phyloP scores from a whole-genome alignment of 257 asterid genomes.

The Primulina eburnea region DNA sequence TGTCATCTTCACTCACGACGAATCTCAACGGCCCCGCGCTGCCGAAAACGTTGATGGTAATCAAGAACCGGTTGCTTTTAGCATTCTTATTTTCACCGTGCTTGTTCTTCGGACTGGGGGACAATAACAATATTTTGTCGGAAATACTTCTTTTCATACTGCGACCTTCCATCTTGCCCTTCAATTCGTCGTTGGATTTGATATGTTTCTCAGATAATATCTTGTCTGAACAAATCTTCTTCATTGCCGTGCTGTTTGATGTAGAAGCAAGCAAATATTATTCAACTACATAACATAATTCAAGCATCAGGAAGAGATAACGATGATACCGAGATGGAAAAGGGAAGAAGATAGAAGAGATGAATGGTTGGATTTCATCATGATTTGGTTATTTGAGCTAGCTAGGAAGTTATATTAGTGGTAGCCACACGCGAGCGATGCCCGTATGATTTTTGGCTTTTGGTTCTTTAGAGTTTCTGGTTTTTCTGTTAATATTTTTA shows the following conservation, averaged over 20 bases:
- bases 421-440: too few species aligned
- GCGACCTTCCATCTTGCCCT: neutral
- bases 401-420: too few species aligned
- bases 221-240: neutral
- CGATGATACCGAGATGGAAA: too few species aligned
- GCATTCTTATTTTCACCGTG: neutral
- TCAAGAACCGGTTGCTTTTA: conserved; percentile 27
- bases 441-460: too few species aligned
- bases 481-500: too few species aligned
- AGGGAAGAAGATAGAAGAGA: too few species aligned
- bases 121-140: neutral
- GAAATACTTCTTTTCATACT: neutral
- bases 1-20: conserved; percentile 35
- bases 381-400: too few species aligned
- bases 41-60: conserved; percentile 36
- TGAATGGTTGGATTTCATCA: too few species aligned
- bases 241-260: neutral
- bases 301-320: too few species aligned
- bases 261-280: too few species aligned
- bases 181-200: neutral
- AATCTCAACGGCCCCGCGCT: conserved; percentile 48
- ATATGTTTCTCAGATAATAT: neutral
- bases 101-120: conserved; percentile 4
- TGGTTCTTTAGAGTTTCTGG: too few species aligned
- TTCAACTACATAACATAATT: too few species aligned